These are phyloP conservation scores for Brasilioporus rufonigricans DNA, from an alignment of 768 basidiomycete genomes.

Conservation along the genomic window DNA sequence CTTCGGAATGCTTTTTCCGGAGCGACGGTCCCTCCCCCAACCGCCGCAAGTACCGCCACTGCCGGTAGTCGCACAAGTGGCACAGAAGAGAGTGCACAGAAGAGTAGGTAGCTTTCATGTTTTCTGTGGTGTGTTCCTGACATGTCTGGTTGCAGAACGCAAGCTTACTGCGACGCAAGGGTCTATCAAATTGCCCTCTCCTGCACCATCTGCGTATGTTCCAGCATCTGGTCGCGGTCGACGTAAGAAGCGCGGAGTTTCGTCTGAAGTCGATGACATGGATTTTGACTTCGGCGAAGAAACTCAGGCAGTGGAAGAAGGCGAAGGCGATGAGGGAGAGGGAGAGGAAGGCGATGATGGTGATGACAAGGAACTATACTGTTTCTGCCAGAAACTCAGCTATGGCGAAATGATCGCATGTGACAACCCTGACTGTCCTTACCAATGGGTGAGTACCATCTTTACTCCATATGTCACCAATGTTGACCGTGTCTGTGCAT, in stretches of 20 bases:
- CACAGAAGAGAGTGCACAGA: conserved; percentile 28
- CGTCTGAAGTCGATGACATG: conserved; percentile 34
- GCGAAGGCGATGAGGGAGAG: conserved; percentile 35
- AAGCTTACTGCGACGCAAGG: conserved; percentile 28
- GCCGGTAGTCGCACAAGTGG: conserved; percentile 15
- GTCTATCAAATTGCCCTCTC: conserved; percentile 36
- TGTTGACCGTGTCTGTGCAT: conserved; percentile 11
- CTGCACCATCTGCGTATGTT: conserved; percentile 30
- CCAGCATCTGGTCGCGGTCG: conserved; percentile 31
- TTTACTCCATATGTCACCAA: conserved; percentile 1
- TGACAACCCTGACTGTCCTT: conserved; percentile 53
- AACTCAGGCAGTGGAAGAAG: conserved; percentile 29
- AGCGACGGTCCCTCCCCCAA: conserved; percentile 23
- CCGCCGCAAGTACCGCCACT: not conserved
- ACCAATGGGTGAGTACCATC: conserved; percentile 57
- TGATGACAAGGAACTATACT: conserved; percentile 60
- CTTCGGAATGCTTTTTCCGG: conserved; percentile 36
- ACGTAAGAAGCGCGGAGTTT: conserved; percentile 36
- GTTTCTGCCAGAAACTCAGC: conserved; percentile 60
- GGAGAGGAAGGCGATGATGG: conserved; percentile 48
- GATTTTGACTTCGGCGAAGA: conserved; percentile 36
- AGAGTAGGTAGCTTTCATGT: conserved; percentile 21
- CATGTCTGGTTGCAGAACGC: conserved; percentile 23
- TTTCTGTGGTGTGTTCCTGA: not conserved
- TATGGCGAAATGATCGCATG: conserved; percentile 72